Conservation (phyloP, 2,329 filamentous ascomycete genomes). For the Coniochaeta prunicola region DNA sequence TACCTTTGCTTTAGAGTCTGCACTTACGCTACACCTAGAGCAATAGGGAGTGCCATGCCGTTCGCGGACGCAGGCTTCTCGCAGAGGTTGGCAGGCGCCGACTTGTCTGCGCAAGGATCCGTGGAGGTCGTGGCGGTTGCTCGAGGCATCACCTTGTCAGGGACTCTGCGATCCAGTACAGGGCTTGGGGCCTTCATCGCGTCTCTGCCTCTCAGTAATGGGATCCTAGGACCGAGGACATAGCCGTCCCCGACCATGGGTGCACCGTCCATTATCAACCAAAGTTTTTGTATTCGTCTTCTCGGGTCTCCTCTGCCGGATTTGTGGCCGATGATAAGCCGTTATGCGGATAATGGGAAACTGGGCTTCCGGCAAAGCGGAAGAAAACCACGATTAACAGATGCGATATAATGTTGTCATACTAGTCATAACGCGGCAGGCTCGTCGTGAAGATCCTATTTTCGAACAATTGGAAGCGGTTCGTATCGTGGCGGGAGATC, state of each 20-base stretch:
- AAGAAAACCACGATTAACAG: conserved; percentile 8
- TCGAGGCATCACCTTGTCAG: conserved; percentile 1
- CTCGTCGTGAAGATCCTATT: conserved; percentile 6
- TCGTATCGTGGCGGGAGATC: conserved; percentile 1
- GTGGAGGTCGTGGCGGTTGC: conserved; percentile 11
- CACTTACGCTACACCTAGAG: conserved; percentile 64
- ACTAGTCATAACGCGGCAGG: conserved; percentile 13
- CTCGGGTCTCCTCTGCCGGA: not conserved
- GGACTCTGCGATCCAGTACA: conserved; percentile 9
- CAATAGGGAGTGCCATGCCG: conserved; percentile 58
- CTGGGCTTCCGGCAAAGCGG: not conserved
- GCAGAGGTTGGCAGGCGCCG: conserved; percentile 35
- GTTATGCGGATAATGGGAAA: conserved; percentile 5
- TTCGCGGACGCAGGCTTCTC: conserved; percentile 51
- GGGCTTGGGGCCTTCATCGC: conserved; percentile 7
- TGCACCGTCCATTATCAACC: conserved; percentile 13
- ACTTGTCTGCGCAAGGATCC: not conserved
- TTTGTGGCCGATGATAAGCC: not conserved
- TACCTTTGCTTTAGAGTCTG: not conserved
- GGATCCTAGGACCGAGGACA: conserved; percentile 16
- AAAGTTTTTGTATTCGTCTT: conserved; percentile 7
- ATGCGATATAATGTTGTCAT: conserved; percentile 12
- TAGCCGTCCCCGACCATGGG: conserved; percentile 8
- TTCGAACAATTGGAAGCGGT: not conserved
- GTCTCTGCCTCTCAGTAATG: conserved; percentile 7